Base-by-base conservation (phyloP, 345 rosid genomes). In the Brassica incana region DNA sequence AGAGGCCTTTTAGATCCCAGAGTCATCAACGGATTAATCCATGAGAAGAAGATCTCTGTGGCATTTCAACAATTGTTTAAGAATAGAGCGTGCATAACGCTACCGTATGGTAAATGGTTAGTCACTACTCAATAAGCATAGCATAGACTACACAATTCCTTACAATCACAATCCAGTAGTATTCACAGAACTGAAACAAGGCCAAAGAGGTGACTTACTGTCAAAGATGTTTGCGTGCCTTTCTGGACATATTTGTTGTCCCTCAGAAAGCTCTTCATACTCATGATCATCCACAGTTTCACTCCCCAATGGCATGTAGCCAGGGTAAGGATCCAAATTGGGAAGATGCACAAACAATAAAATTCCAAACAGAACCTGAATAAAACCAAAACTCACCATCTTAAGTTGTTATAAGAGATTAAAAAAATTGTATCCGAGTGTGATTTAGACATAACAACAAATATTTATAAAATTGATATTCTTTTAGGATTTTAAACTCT, bases 21-120 rank as follows among this genome's bases (percentile, higher is more conserved):
- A 89, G 81, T 79, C 99, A 95, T 91, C 68, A 95, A 87, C 38
- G 98, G 91, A 85, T 83, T 87, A 92, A 93, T 90, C 99, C 99
- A 95, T 67, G 90, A 69, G 83, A 95, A 95, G 74, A 88, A 61
- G 58, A 77, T 84, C 14, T 65, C 99, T 95, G 82, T 18, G 56
- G 32, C 71, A 73, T 66, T 78, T 58, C 32, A 73, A 67, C 16
- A 48, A 11, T 32, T 67, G 29, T 43, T 10, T 30, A 45, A 67
- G 54, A 40, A 65, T 38, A 59, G 30, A 78, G 23, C 36, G 66
- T 5, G 71, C 65, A 77, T 14, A 71, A 50, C 20, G 0, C 61
- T 40, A 29, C 25, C 5, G 2, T 67, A 6, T 67, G 32, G 45
- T 36, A 67, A 58, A 16, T 27, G 7, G 73, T 15, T 20, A 52